These are phyloP conservation scores for Sequoia sempervirens DNA, from an alignment of 75 land plant species.

Conservation along the genomic window DNA sequence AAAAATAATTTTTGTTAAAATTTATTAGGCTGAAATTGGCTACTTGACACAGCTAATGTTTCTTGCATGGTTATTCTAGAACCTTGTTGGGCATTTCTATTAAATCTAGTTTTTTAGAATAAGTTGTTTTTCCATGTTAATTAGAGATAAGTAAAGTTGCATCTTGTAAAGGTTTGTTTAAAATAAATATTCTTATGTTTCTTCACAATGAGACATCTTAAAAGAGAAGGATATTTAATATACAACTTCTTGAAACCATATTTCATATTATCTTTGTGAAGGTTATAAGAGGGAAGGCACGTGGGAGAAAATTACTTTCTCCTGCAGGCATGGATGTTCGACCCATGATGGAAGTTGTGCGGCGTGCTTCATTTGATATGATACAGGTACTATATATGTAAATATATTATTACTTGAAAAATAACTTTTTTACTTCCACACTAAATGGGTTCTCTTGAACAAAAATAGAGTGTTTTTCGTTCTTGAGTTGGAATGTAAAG, in stretches of 20 bases:
- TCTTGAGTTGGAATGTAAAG: not conserved
- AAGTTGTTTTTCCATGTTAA: not conserved
- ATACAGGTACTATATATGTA: slow-evolving; percentile 56
- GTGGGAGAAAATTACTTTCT: slow-evolving; percentile 80
- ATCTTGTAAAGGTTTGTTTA: not conserved
- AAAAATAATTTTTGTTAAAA: too few species aligned
- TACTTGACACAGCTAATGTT: not conserved
- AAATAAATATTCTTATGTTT: not conserved
- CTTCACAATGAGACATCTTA: not conserved
- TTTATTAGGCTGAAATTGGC: too few species aligned
- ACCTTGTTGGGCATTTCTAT: not conserved
- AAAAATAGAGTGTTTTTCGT: not conserved
- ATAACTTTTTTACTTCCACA: not conserved
- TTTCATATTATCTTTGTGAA: slow-evolving; percentile 11
- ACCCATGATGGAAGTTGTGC: slow-evolving; percentile 99
- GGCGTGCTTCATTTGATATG: slow-evolving; percentile 90
- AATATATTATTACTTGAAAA: not conserved
- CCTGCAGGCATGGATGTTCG: slow-evolving; percentile 89
- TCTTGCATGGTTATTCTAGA: not conserved
- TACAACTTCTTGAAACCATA: not conserved
- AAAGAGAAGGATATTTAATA: not conserved
- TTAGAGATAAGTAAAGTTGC: not conserved
- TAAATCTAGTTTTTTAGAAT: not conserved
- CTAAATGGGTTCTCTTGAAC: not conserved
- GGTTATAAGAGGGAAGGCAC: slow-evolving; percentile 88